Evolutionary conservation across 768 basidiomycete species (phyloP).

Genomic region (Cantharellus anzutake): DNA sequence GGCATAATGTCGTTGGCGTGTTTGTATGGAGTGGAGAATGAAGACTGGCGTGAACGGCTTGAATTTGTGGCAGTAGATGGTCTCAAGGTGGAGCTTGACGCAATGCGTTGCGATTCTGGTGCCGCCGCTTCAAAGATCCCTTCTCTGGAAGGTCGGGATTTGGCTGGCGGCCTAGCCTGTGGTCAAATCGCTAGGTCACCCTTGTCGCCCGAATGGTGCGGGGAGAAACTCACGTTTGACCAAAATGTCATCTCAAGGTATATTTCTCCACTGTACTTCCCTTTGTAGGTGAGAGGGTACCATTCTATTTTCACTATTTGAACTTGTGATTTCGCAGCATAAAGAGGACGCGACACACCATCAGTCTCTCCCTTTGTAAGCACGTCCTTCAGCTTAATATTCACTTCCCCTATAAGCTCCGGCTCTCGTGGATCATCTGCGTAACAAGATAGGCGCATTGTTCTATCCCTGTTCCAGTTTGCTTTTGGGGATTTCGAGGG

Average conservation of each 20-base stretch:
- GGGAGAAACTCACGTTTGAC: conserved; percentile 49
- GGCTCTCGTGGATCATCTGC: conserved; percentile 94
- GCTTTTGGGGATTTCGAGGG: conserved; percentile 19
- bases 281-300: conserved; percentile 80
- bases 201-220: background rate
- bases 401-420: conserved; percentile 81
- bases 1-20: background rate
- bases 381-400: conserved; percentile 75
- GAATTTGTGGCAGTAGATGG: background rate
- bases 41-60: background rate
- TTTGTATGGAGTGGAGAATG: background rate
- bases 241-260: conserved; percentile 95
- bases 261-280: conserved; percentile 87
- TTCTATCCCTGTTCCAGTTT: conserved; percentile 46
- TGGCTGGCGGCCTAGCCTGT: conserved; percentile 18
- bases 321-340: background rate
- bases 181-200: conserved; percentile 10
- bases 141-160: conserved; percentile 56
- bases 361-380: conserved; percentile 93
- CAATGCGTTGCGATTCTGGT: conserved; percentile 5
- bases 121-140: conserved; percentile 50
- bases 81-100: too few species aligned
- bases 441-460: conserved; percentile 70
- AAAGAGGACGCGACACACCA: conserved; percentile 32
- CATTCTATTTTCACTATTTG: conserved; percentile 43